Evolutionary conservation across 1,284 basidiomycete species (phyloP), one percentile per base, ranked within the genome.

Genomic region (Ceratobasidium sp.): DNA sequence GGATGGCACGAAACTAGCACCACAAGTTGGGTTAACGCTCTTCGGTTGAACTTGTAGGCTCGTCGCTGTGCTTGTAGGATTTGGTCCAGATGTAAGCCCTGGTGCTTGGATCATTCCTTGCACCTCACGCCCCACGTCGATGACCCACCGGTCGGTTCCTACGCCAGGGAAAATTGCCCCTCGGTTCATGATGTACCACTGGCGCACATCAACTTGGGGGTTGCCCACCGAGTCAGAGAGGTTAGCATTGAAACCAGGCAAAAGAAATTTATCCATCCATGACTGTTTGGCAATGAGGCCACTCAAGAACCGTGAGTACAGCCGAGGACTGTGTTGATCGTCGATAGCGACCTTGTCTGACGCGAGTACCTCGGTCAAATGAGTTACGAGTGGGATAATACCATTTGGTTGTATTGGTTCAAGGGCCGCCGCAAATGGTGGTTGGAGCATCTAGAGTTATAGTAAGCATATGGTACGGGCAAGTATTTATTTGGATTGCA

Each of bases 221-320:
- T 37, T 53, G n/a, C 65, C 51, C 8, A 23, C 49, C 13, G 49
- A 37, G 49, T 68, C 49, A 13, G 65, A 26, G 37, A 68, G 54
- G 31, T 68, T 68, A 7, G 65, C 65, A 23, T 39, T 67, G 45
- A 76, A 93, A 90, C 92, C 92, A 65, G 92, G 92, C 91, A 93
- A 92, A 90, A 94, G 90, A 89, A 92, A 90, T 67, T 88, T 91
- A 42, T 88, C 84, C 6, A 20, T 49, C 92, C 91, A 93, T 6
- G 65, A 23, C 10, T 73, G 89, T 77, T 88, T 89, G 35, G 89
- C 87, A 33, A 94, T 85, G 10, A 94, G 85, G 33, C 89, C 86
- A 0, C 90, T 89, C 1, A 94, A 87, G 86, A 94, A 94, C 17
- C 92, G 90, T 6, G 93, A 92, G 81, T 94, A 94, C 47, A 94